A percentile compares a stretch with the other conserved stretches of the same genome.
Evolutionary conservation across 2,329 filamentous ascomycete species (phyloP).

Genomic region (Claviceps cyperi): DNA sequence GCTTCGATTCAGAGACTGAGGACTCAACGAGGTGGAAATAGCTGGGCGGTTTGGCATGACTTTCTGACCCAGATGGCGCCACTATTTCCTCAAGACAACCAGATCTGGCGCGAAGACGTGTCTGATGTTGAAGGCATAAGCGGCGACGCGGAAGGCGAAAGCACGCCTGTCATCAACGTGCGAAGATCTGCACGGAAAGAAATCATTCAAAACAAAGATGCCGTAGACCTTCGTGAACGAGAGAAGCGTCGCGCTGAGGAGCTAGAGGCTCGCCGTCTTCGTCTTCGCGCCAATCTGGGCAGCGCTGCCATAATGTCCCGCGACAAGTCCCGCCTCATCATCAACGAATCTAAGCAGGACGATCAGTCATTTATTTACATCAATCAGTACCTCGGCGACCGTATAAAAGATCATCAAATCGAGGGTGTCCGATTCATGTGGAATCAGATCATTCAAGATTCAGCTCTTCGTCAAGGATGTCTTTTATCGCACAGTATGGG

Average conservation of each 20-base stretch:
- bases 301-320: constrained; percentile 26
- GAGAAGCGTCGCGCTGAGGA: constrained; percentile 38
- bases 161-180: constrained; percentile 1
- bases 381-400: constrained; percentile 43
- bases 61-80: constrained; percentile 15
- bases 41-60: constrained; percentile 12
- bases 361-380: constrained; percentile 49
- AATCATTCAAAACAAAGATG: constrained; percentile 21
- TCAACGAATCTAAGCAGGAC: constrained; percentile 52
- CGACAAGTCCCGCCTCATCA: constrained; percentile 38
- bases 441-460: constrained; percentile 59
- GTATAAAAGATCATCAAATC: constrained; percentile 69
- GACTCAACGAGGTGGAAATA: constrained; percentile 9
- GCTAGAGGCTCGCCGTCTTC: constrained; percentile 37
- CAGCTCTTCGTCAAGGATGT: constrained; percentile 52
- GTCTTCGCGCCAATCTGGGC: constrained; percentile 31
- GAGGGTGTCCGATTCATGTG: constrained; percentile 77
- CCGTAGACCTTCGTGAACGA: constrained; percentile 38
- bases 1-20: constrained; percentile 9
- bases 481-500: constrained; percentile 85
- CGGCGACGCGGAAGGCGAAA: constrained; percentile 7
- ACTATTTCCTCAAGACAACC: constrained; percentile 18
- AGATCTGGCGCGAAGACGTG: constrained; percentile 16
- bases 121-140: constrained; percentile 9
- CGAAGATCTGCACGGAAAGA: constrained; percentile 15